Conservation (phyloP, 176 grass and related monocot species). For the sorghum (Sorghum bicolor) region Sorghum_bicolor_NCBIv3 NC_012871.2:57847501-57848000, state of each 20-base stretch:
- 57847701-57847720: constrained; percentile 55
- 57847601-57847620: constrained; percentile 10
- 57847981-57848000: constrained; percentile 83
- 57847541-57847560: neutral
- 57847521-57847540: constrained; percentile 28
- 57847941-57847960: constrained; percentile 69
- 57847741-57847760: constrained; percentile 66
- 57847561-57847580: neutral
- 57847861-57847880: constrained; percentile 74
- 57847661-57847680: constrained; percentile 60
- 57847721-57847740: constrained; percentile 56
- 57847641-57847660: neutral
- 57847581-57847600: constrained; percentile 31
- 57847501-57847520: neutral
- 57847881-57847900: constrained; percentile 70
- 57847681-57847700: constrained; percentile 71
- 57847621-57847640: constrained; percentile 14
- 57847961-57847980: constrained; percentile 59
- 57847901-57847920: constrained; percentile 50
- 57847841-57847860: constrained; percentile 26
- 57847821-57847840: constrained; percentile 14
- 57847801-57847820: constrained; percentile 48
- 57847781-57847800: constrained; percentile 68
- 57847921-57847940: constrained; percentile 52
- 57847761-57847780: constrained; percentile 59